phyloP scores from a whole-genome alignment of 1,284 basidiomycete species.

The Ganoderma boninense region DNA sequence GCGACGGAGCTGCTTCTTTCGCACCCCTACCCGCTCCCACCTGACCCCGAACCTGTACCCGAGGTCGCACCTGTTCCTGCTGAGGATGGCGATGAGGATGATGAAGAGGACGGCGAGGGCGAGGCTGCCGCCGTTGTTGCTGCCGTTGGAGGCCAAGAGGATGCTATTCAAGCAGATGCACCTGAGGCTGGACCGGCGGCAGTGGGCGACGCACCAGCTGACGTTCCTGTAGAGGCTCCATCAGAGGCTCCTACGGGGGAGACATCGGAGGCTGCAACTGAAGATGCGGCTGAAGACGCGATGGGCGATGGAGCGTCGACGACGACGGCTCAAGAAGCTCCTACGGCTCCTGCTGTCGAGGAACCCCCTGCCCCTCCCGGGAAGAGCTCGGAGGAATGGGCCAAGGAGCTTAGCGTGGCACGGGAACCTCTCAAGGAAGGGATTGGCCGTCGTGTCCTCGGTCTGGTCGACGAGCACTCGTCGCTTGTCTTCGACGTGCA shows the following conservation, averaged over 20 bases:
- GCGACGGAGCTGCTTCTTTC: slow-evolving; percentile 91
- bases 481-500: slow-evolving; percentile 92
- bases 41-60: slow-evolving; percentile 59
- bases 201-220: slow-evolving; percentile 5
- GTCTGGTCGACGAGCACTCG: slow-evolving; percentile 87
- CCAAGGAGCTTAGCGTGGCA: slow-evolving; percentile 68
- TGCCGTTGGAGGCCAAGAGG: slow-evolving; percentile 29
- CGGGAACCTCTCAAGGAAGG: slow-evolving; percentile 73
- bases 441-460: slow-evolving; percentile 76
- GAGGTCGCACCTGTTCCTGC: slow-evolving; percentile 37
- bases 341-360: slow-evolving; percentile 24
- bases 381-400: slow-evolving; percentile 69
- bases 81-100: slow-evolving; percentile 23
- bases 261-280: not conserved
- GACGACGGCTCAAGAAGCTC: slow-evolving; percentile 12
- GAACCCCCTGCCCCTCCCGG: slow-evolving; percentile 38
- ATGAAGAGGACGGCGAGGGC: slow-evolving; percentile 26
- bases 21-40: slow-evolving; percentile 82
- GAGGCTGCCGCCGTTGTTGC: slow-evolving; percentile 29
- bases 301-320: slow-evolving; percentile 25
- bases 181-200: slow-evolving; percentile 25
- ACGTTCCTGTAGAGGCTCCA: slow-evolving; percentile 4
- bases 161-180: slow-evolving; percentile 27
- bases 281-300: slow-evolving; percentile 7
- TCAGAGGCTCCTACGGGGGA: not conserved